These are phyloP conservation scores for Vitis rupestris DNA, from an alignment of 164 flowering plant genomes.

Conservation along the genomic window DNA sequence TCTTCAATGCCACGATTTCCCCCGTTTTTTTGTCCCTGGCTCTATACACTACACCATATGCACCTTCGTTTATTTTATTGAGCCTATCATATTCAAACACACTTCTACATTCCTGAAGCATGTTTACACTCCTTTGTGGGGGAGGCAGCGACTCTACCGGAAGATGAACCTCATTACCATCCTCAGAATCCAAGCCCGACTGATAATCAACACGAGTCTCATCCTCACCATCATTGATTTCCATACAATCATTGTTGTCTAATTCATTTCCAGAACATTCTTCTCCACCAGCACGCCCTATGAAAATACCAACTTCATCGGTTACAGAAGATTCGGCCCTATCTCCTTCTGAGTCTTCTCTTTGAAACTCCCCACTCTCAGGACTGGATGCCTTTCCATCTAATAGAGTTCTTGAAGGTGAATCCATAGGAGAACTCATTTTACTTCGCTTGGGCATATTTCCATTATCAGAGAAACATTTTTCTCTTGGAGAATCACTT, in stretches of 20 bases:
- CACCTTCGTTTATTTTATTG: constrained; percentile 68
- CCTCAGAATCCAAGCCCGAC: constrained; percentile 22
- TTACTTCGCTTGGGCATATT: constrained; percentile 13
- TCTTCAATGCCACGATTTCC: constrained; percentile 76
- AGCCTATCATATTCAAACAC: constrained; percentile 66
- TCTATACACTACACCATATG: constrained; percentile 73
- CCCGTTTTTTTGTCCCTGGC: constrained; percentile 67
- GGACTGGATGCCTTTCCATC: constrained; percentile 21
- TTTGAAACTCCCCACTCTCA: constrained; percentile 39
- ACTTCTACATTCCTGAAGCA: constrained; percentile 59
- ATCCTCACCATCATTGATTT: constrained; percentile 19
- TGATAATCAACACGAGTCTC: constrained; percentile 4
- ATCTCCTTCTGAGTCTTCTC: constrained; percentile 27
- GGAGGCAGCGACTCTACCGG: constrained; percentile 4
- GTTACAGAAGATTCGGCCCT: constrained; percentile 21
- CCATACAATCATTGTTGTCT: constrained; percentile 21
- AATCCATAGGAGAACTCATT: neutral
- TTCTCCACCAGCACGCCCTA: constrained; percentile 10
- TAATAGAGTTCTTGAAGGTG: neutral
- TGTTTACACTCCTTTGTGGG: constrained; percentile 31
- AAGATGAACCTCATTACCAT: constrained; percentile 7
- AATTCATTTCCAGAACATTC: constrained; percentile 22
- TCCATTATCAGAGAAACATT: constrained; percentile 10
- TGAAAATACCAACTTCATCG: constrained; percentile 10
- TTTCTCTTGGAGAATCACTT: constrained; percentile 16